Conservation (phyloP, 2,329 filamentous ascomycete species). For the Tolypocladium sp. region DNA sequence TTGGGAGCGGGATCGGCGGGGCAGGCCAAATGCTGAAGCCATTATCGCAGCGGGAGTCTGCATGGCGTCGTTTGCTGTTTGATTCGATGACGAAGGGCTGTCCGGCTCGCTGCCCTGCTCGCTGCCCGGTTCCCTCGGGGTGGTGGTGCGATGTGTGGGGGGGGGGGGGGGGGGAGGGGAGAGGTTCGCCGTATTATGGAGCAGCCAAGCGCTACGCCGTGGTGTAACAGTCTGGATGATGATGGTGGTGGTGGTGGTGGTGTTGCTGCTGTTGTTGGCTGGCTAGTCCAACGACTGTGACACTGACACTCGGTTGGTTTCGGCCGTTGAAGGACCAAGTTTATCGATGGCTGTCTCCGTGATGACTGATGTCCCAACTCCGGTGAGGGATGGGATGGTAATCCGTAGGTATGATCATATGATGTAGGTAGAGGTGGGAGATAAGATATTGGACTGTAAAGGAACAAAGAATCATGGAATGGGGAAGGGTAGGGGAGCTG, state of each 20-base stretch:
- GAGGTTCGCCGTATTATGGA: no score
- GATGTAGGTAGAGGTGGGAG: not conserved
- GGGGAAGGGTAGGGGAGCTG: not conserved
- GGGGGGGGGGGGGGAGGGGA: no score
- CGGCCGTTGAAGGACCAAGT: not conserved
- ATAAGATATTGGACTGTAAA: no score
- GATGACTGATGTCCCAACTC: not conserved
- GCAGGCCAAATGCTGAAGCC: constrained; percentile 24
- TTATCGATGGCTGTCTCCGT: not conserved
- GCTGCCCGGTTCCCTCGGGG: not conserved
- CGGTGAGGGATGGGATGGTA: not conserved
- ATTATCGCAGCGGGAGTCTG: constrained; percentile 18
- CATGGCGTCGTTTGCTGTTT: constrained; percentile 9
- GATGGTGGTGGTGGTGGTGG: no score
- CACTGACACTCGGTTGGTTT: not conserved
- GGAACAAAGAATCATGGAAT: not conserved
- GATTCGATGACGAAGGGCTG: no score
- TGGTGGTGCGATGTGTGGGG: no score
- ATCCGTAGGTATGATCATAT: not conserved
- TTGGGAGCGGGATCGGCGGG: constrained; percentile 16
- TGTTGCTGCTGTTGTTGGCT: not conserved
- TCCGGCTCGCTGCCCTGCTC: not conserved
- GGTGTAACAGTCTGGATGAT: not conserved
- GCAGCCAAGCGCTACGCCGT: not conserved
- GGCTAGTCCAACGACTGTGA: not conserved